Percentiles rank a stretch among this genome's conserved stretches.
phyloP scores from a whole-genome alignment of 1,139 yeast species.

The Saccharomyces uvarum region DNA sequence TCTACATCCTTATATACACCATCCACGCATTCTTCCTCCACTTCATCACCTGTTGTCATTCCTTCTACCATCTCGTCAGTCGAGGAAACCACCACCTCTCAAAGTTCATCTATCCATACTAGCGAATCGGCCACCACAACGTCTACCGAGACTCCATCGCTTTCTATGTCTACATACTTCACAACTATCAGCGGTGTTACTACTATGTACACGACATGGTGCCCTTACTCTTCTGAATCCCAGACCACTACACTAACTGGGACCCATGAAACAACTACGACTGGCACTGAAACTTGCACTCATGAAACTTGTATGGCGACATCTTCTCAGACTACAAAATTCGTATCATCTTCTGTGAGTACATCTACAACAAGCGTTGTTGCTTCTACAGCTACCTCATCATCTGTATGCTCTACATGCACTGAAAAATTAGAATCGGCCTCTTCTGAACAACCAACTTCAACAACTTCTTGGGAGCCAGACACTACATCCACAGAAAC shows the following conservation, averaged over 20 bases:
- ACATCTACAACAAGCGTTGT: background rate
- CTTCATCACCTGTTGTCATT: background rate
- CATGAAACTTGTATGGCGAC: background rate
- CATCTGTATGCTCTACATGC: background rate
- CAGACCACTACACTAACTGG: background rate
- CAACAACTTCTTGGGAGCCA: background rate
- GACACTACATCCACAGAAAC: background rate
- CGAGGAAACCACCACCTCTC: background rate
- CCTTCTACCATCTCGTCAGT: background rate
- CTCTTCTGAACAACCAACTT: background rate
- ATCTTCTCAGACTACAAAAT: background rate
- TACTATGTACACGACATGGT: conserved; percentile 6
- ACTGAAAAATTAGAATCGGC: background rate
- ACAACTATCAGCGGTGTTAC: conserved; percentile 3
- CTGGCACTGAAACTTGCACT: background rate
- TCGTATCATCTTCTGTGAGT: background rate
- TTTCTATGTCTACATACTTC: conserved; percentile 1
- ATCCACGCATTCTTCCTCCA: background rate
- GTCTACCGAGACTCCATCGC: background rate
- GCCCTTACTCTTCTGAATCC: conserved; percentile 1
- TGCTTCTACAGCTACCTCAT: background rate
- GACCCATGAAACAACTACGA: background rate
- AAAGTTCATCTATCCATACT: background rate
- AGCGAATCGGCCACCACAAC: background rate
- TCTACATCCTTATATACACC: background rate